These are phyloP conservation scores for Candida frijolesensis DNA, from an alignment of 1,139 yeast genomes.

Conservation along the genomic window DNA sequence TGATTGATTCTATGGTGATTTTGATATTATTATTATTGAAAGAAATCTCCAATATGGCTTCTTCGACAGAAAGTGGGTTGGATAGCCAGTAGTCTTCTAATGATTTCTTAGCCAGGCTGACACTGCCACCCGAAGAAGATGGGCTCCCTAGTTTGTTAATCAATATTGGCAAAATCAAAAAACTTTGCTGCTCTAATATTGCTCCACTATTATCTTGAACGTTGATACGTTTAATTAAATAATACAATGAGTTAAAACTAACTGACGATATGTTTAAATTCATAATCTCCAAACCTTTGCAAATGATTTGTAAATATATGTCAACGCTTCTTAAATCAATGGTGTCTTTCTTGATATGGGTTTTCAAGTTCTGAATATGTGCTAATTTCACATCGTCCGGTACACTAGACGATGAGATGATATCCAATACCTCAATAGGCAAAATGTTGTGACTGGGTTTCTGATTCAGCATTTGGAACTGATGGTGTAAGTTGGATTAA, in stretches of 20 bases:
- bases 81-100: constrained; percentile 71
- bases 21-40: constrained; percentile 41
- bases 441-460: constrained; percentile 3
- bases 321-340: constrained; percentile 58
- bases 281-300: constrained; percentile 44
- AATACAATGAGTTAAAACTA: constrained; percentile 72
- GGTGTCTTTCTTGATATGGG: constrained; percentile 68
- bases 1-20: constrained; percentile 46
- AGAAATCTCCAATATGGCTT: constrained; percentile 50
- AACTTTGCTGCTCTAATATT: constrained; percentile 51
- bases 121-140: constrained; percentile 30
- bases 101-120: constrained; percentile 48
- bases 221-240: constrained; percentile 72
- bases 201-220: constrained; percentile 60
- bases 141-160: constrained; percentile 52
- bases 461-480: constrained; percentile 1
- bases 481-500: neutral
- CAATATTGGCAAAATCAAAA: constrained; percentile 57
- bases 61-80: constrained; percentile 58
- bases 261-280: constrained; percentile 45
- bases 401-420: constrained; percentile 23
- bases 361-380: constrained; percentile 55
- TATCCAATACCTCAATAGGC: constrained; percentile 24
- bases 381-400: constrained; percentile 32
- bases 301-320: constrained; percentile 59